Conservation (phyloP, 768 basidiomycete genomes). For the Lactarius psammicola region DNA sequence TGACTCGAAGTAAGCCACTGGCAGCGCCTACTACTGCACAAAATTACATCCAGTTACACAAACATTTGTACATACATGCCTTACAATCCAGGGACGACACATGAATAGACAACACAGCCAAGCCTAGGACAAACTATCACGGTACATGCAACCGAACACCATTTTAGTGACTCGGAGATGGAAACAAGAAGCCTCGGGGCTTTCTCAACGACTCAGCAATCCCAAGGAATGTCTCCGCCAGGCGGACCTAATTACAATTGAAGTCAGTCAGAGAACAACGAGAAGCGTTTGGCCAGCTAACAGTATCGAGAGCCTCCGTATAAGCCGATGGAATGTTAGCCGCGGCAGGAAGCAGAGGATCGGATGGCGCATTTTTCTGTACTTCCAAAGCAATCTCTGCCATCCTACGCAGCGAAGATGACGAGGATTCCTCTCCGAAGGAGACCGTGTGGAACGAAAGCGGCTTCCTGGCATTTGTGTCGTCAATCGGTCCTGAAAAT, state of each 20-base stretch:
- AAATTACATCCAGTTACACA: neutral
- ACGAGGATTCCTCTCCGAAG: slow-evolving; percentile 44
- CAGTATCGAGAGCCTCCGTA: slow-evolving; percentile 40
- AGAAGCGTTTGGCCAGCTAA: neutral
- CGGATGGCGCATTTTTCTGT: slow-evolving; percentile 45
- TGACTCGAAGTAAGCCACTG: no score
- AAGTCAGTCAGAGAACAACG: neutral
- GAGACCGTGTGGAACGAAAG: slow-evolving; percentile 59
- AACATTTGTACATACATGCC: no score
- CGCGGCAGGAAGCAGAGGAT: slow-evolving; percentile 33
- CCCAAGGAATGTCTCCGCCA: slow-evolving; percentile 59
- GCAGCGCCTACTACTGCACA: no score
- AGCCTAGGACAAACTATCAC: neutral
- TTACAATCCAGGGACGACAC: neutral
- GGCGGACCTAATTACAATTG: slow-evolving; percentile 46
- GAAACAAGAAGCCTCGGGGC: slow-evolving; percentile 47
- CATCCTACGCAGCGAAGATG: slow-evolving; percentile 46
- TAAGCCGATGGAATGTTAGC: slow-evolving; percentile 37
- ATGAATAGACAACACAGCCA: neutral
- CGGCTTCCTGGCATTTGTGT: slow-evolving; percentile 43
- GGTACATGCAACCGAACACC: neutral
- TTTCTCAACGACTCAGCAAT: slow-evolving; percentile 58
- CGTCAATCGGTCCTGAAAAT: neutral
- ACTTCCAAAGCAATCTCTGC: slow-evolving; percentile 48
- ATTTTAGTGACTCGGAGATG: slow-evolving; percentile 1